phyloP scores from a whole-genome alignment of 805 yeast genomes.

The Saccharomycopsis sp. region DNA sequence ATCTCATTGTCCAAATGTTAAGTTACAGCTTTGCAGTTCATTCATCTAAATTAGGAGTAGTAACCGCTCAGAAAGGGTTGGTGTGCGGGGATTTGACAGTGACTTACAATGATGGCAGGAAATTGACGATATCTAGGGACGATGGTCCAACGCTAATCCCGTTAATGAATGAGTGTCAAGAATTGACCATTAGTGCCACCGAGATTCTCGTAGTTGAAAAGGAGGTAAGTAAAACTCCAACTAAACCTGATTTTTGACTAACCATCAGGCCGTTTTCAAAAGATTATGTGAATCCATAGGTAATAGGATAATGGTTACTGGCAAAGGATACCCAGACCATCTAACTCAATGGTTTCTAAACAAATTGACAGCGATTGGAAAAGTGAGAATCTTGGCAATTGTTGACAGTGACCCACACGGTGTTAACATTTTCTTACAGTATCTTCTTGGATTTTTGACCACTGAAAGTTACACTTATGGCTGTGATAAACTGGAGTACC shows the following conservation, averaged over 20 bases:
- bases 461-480: neutral
- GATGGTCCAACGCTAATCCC: slow-evolving; percentile 34
- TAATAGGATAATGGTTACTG: slow-evolving; percentile 42
- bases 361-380: slow-evolving; percentile 25
- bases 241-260: neutral
- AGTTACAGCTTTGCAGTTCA: slow-evolving; percentile 34
- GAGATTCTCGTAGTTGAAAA: slow-evolving; percentile 44
- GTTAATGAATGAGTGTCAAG: slow-evolving; percentile 26
- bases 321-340: slow-evolving; percentile 65
- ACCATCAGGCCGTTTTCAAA: slow-evolving; percentile 33
- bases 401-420: slow-evolving; percentile 70
- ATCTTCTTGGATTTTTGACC: slow-evolving; percentile 11
- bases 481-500: slow-evolving; percentile 20
- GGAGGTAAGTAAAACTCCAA: slow-evolving; percentile 27
- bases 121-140: slow-evolving; percentile 11
- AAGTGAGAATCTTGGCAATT: slow-evolving; percentile 2
- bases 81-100: slow-evolving; percentile 33
- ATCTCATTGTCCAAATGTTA: slow-evolving; percentile 34
- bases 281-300: slow-evolving; percentile 22
- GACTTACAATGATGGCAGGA: slow-evolving; percentile 8
- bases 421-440: slow-evolving; percentile 39
- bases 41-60: slow-evolving; percentile 38
- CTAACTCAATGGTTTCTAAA: slow-evolving; percentile 42
- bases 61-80: slow-evolving; percentile 23
- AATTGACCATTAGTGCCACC: slow-evolving; percentile 16